A percentile compares a stretch with the other conserved stretches of the same genome.
Conservation (phyloP, 2,329 filamentous ascomycete species). For the Lasiodiplodia sp. region DNA sequence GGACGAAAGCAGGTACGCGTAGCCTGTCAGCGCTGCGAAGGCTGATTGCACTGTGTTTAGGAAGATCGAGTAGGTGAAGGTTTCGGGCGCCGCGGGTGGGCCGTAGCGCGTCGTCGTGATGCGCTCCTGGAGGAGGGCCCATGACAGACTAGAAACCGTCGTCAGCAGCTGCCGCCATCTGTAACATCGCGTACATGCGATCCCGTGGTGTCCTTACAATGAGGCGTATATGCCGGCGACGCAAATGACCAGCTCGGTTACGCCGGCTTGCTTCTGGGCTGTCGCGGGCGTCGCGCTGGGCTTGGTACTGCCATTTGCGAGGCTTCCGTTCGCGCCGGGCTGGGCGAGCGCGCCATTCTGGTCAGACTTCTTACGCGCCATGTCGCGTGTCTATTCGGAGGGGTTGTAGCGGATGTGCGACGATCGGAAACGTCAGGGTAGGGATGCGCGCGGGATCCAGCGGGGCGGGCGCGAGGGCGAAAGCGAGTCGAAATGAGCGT, state of each 20-base stretch:
- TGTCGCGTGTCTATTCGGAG: constrained; percentile 30
- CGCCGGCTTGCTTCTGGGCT: constrained; percentile 59
- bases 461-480: background rate
- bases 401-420: constrained; percentile 3
- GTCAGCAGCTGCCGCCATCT: background rate
- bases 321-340: constrained; percentile 34
- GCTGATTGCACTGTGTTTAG: constrained; percentile 94
- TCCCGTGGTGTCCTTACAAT: constrained; percentile 67
- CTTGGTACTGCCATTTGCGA: constrained; percentile 42
- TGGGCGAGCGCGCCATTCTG: constrained; percentile 39
- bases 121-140: constrained; percentile 96
- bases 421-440: constrained; percentile 15
- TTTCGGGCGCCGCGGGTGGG: constrained; percentile 64
- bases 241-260: constrained; percentile 80
- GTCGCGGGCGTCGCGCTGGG: constrained; percentile 40
- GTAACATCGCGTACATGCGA: background rate
- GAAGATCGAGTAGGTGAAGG: constrained; percentile 93
- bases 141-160: constrained; percentile 70
- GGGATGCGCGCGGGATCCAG: constrained; percentile 2
- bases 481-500: background rate
- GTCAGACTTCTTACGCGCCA: constrained; percentile 42
- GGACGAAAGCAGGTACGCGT: constrained; percentile 75
- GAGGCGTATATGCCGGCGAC: constrained; percentile 97
- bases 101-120: constrained; percentile 93
- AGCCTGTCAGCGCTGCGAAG: constrained; percentile 84